Percentiles rank a stretch among this genome's conserved stretches.
phyloP scores from a whole-genome alignment of 805 yeast species.

The Metschnikowia corniflorae region DNA sequence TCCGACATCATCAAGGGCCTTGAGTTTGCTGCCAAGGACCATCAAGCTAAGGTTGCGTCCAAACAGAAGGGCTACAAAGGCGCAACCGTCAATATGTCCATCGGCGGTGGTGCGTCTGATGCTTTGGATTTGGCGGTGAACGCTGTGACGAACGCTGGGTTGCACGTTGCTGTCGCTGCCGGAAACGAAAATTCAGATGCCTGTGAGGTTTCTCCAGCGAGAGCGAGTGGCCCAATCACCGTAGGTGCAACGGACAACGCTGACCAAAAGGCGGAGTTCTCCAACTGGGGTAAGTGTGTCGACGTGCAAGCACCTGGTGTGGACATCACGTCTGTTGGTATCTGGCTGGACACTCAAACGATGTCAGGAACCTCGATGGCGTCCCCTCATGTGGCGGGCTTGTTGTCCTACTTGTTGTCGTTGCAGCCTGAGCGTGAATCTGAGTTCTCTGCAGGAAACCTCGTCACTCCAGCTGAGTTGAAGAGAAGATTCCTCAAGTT shows the following conservation, averaged over 20 bases:
- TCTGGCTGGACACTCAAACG: conserved; percentile 13
- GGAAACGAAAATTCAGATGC: conserved; percentile 95
- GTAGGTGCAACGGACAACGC: conserved; percentile 92
- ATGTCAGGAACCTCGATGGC: conserved; percentile 83
- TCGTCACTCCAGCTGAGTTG: conserved; percentile 42
- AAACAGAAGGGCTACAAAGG: conserved; percentile 70
- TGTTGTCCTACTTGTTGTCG: conserved; percentile 49
- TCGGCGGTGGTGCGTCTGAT: conserved; percentile 90
- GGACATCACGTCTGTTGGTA: conserved; percentile 59
- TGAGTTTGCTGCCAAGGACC: conserved; percentile 76
- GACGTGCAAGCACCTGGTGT: conserved; percentile 97
- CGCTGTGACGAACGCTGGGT: conserved; percentile 84
- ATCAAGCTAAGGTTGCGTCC: conserved; percentile 49
- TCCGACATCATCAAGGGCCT: conserved; percentile 83
- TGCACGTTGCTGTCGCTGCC: conserved; percentile 94
- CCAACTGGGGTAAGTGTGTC: conserved; percentile 94
- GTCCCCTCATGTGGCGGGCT: conserved; percentile 69
- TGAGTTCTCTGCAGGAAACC: conserved; percentile 35
- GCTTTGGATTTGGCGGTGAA: conserved; percentile 83
- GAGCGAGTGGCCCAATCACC: conserved; percentile 78
- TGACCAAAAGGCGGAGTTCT: conserved; percentile 90
- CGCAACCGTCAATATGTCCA: conserved; percentile 87
- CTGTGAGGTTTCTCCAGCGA: conserved; percentile 88
- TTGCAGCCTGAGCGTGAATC: conserved; percentile 18
- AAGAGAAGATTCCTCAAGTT: conserved; percentile 39